Percentiles rank a stretch among this genome's conserved stretches.
These are phyloP conservation scores for Pythium dissotocum DNA, from an alignment of 352 stramenopile genomes.

Conservation along the genomic window DNA sequence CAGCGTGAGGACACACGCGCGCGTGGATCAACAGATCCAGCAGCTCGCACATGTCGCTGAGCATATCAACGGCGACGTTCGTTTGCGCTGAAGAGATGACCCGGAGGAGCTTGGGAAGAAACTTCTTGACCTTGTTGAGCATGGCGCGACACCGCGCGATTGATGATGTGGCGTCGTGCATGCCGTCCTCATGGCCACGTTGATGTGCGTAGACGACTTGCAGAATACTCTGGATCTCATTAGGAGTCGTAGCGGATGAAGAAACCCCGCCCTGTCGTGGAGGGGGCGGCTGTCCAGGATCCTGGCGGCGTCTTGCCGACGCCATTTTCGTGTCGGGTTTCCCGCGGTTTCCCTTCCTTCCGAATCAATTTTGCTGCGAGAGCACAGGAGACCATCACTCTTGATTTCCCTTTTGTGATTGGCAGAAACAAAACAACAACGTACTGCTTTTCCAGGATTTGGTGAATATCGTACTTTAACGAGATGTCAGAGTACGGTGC, in stretches of 20 bases:
- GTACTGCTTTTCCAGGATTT: slow-evolving; percentile 5
- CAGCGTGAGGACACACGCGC: slow-evolving; percentile 25
- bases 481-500: not conserved
- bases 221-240: slow-evolving; percentile 28
- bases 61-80: slow-evolving; percentile 15
- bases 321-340: slow-evolving; percentile 28
- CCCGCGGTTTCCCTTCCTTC: slow-evolving; percentile 25
- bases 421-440: slow-evolving; percentile 3
- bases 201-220: slow-evolving; percentile 22
- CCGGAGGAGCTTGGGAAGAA: slow-evolving; percentile 29
- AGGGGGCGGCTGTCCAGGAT: not conserved
- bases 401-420: slow-evolving; percentile 12
- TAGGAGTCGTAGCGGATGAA: not conserved
- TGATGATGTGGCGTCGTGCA: slow-evolving; percentile 14
- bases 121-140: slow-evolving; percentile 29
- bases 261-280: not conserved
- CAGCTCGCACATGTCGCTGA: slow-evolving; percentile 29
- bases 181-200: slow-evolving; percentile 27
- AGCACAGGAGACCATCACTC: slow-evolving; percentile 26
- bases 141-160: slow-evolving; percentile 27
- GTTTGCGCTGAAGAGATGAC: slow-evolving; percentile 12
- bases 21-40: slow-evolving; percentile 29
- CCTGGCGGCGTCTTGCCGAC: slow-evolving; percentile 42
- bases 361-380: not conserved
- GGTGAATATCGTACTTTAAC: slow-evolving; percentile 19